phyloP scores from a whole-genome alignment of 73 alveolate genomes.

The Effrenium voratum region DNA sequence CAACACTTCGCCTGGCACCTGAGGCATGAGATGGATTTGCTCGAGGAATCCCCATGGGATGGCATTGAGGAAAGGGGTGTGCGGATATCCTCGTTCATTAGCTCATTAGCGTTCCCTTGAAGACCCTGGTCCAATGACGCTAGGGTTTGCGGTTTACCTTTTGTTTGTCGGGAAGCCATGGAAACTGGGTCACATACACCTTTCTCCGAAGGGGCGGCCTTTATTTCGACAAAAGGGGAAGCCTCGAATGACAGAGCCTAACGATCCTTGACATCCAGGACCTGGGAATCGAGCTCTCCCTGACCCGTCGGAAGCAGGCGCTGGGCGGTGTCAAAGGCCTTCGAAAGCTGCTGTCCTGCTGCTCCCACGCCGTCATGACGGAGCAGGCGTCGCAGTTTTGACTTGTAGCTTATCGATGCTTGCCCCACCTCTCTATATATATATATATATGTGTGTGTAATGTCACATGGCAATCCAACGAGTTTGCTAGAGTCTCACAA shows the following conservation, averaged over 20 bases:
- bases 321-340: constrained; percentile 63
- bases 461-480: no score
- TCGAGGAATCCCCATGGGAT: constrained; percentile 60
- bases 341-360: background rate
- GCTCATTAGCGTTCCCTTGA: background rate
- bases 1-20: no score
- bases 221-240: background rate
- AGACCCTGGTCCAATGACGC: background rate
- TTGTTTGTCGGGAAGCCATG: background rate
- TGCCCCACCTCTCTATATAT: no score
- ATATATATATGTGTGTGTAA: no score
- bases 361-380: background rate
- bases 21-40: no score
- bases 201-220: background rate
- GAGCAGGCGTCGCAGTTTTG: background rate
- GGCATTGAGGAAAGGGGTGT: constrained; percentile 12
- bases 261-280: background rate
- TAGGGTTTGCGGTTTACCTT: background rate
- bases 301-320: constrained; percentile 41
- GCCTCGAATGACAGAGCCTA: background rate
- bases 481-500: no score
- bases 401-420: no score
- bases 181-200: background rate
- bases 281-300: constrained; percentile 52
- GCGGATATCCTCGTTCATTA: background rate